Evolutionary conservation across 2,329 filamentous ascomycete genomes (phyloP).

Genomic region (Penicillium expansum): DNA sequence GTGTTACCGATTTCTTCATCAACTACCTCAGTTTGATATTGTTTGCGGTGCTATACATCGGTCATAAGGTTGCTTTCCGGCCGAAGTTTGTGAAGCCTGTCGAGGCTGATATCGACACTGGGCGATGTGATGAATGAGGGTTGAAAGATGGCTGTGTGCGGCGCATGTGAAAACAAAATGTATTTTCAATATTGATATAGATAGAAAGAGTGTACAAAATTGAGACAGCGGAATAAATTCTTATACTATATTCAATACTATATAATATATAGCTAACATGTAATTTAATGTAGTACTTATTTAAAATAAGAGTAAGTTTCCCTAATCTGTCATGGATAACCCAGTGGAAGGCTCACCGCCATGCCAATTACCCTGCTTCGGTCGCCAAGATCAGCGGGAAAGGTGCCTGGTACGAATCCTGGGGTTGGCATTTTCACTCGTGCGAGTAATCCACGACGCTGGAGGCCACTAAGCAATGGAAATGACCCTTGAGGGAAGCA

Average conservation of each 20-base stretch:
- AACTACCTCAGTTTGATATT: constrained; percentile 6
- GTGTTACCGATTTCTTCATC: constrained; percentile 5
- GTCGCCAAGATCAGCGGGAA: constrained; percentile 34
- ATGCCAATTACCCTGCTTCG: constrained; percentile 41
- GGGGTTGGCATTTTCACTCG: constrained; percentile 54
- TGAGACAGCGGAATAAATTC: neutral
- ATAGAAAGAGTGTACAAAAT: neutral
- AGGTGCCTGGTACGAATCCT: constrained; percentile 56
- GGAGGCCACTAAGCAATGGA: constrained; percentile 54
- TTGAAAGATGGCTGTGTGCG: neutral
- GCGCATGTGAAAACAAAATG: neutral
- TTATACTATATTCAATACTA: too few relatives aligned
- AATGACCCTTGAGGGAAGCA: constrained; percentile 56
- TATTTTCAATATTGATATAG: neutral
- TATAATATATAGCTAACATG: too few relatives aligned
- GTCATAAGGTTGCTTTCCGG: constrained; percentile 2
- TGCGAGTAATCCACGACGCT: constrained; percentile 56
- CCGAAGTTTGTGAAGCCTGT: constrained; percentile 1
- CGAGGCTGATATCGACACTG: constrained; percentile 1
- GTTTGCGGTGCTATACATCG: constrained; percentile 4
- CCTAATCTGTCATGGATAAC: constrained; percentile 46
- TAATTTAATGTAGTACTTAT: too few relatives aligned
- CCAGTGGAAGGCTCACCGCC: constrained; percentile 39
- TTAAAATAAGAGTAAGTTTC: too few relatives aligned
- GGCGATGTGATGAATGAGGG: constrained; percentile 1